Evolutionary conservation across 1,139 yeast species (phyloP).

Genomic region (Magnusiomyces tetraspermus): DNA sequence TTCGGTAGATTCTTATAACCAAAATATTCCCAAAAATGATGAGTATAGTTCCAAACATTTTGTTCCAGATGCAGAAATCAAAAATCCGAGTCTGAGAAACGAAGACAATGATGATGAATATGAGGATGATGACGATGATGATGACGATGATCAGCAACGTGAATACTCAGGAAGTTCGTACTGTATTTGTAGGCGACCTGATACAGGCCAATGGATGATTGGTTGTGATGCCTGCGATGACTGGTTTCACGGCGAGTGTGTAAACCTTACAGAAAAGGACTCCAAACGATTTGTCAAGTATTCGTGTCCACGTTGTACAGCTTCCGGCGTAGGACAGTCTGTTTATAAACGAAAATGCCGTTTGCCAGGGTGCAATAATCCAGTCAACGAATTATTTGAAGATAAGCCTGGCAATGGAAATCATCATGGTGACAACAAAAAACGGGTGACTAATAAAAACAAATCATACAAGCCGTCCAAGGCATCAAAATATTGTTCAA

Average conservation of each 20-base stretch:
- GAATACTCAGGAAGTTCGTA: slow-evolving; percentile 35
- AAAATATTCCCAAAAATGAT: neutral
- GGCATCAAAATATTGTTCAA: slow-evolving; percentile 64
- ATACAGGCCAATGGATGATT: slow-evolving; percentile 70
- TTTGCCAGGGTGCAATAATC: slow-evolving; percentile 47
- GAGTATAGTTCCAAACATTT: neutral
- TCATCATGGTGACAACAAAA: slow-evolving; percentile 11
- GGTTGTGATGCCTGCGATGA: slow-evolving; percentile 94
- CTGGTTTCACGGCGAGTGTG: slow-evolving; percentile 84
- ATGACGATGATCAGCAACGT: slow-evolving; percentile 38
- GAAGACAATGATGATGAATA: neutral
- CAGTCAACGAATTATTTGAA: slow-evolving; percentile 33
- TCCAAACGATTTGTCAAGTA: slow-evolving; percentile 54
- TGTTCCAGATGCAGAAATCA: no score
- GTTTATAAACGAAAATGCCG: slow-evolving; percentile 73
- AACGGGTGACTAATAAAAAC: neutral
- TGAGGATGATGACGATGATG: slow-evolving; percentile 10
- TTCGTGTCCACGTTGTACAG: slow-evolving; percentile 67
- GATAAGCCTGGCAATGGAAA: slow-evolving; percentile 19
- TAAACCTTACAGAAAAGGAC: slow-evolving; percentile 47
- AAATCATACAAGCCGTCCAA: neutral
- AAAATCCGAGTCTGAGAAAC: no score
- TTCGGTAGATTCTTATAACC: neutral
- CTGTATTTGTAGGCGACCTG: slow-evolving; percentile 74
- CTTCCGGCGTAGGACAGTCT: slow-evolving; percentile 37